Evolutionary conservation across 2,329 filamentous ascomycete species (phyloP).

Genomic region (Fusarium sp.): DNA sequence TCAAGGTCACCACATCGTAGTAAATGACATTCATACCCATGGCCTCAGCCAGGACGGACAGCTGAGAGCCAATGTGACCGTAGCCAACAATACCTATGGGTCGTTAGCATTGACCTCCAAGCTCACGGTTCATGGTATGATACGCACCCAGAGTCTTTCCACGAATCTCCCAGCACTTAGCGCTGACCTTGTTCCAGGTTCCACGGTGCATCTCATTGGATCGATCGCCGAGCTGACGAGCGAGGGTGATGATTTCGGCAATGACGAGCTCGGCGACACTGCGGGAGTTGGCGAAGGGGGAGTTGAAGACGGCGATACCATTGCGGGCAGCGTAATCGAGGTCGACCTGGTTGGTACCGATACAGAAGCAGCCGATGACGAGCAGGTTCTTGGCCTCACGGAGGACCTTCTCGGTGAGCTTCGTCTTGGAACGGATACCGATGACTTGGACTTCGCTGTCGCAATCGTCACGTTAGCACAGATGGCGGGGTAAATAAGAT

Average conservation of each 20-base stretch:
- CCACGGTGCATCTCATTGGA: constrained; percentile 94
- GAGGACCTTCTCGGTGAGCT: constrained; percentile 87
- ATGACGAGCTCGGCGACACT: constrained; percentile 98
- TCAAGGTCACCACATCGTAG: constrained; percentile 93
- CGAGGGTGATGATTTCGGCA: constrained; percentile 89
- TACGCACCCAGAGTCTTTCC: constrained; percentile 89
- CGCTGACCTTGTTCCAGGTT: constrained; percentile 98
- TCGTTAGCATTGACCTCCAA: background rate
- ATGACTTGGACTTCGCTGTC: constrained; percentile 93
- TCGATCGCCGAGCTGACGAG: constrained; percentile 91
- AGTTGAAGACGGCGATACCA: constrained; percentile 98
- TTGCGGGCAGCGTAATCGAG: constrained; percentile 83
- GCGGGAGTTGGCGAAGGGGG: constrained; percentile 96
- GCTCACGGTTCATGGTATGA: background rate
- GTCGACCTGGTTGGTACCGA: constrained; percentile 96
- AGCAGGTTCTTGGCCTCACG: constrained; percentile 92
- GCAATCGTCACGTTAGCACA: constrained; percentile 30
- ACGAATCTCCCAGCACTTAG: constrained; percentile 96
- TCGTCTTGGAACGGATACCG: constrained; percentile 98
- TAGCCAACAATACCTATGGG: constrained; percentile 87
- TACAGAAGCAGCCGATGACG: constrained; percentile 98
- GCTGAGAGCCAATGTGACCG: constrained; percentile 95
- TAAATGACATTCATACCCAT: constrained; percentile 99
- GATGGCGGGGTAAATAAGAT: constrained; percentile 3
- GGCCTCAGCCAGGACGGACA: constrained; percentile 94